phyloP scores from a whole-genome alignment of 768 basidiomycete genomes.

The Vararia minispora region DNA sequence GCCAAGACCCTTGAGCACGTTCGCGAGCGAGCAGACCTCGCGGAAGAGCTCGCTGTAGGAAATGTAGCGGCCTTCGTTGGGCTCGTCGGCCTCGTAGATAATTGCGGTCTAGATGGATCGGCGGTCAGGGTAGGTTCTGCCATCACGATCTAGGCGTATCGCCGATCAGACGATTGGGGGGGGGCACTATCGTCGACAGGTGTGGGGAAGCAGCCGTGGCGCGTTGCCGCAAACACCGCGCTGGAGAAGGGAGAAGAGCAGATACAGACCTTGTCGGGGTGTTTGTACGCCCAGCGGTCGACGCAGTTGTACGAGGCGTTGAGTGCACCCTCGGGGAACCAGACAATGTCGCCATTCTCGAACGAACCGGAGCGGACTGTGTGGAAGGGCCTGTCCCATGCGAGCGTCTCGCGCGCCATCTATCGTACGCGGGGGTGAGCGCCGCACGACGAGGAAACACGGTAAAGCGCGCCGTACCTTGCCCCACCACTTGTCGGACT shows the following conservation, averaged over 20 bases:
- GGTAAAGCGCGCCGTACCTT: conserved; percentile 32
- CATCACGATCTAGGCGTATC: neutral
- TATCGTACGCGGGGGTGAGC: conserved; percentile 16
- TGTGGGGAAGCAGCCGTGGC: too few relatives aligned
- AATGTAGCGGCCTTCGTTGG: conserved; percentile 65
- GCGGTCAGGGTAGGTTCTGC: neutral
- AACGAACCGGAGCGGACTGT: conserved; percentile 81
- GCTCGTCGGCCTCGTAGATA: conserved; percentile 97
- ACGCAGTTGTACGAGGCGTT: conserved; percentile 98
- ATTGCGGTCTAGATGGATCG: conserved; percentile 60
- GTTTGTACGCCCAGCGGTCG: conserved; percentile 87
- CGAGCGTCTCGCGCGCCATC: conserved; percentile 63
- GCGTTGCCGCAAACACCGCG: too few relatives aligned
- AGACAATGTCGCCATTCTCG: conserved; percentile 75
- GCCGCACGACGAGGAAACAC: conserved; percentile 1
- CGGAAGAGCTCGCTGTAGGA: conserved; percentile 78
- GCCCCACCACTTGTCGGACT: conserved; percentile 83
- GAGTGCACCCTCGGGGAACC: conserved; percentile 93
- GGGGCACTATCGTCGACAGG: too few relatives aligned
- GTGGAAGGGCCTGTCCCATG: conserved; percentile 86
- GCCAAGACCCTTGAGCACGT: conserved; percentile 82
- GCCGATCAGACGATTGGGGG: too few relatives aligned
- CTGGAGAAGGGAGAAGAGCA: too few relatives aligned
- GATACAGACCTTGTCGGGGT: conserved; percentile 63
- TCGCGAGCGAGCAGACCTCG: conserved; percentile 83